Evolutionary conservation across 495 filamentous ascomycete species (phyloP).

Genomic region (Clohesyomyces aquaticus): DNA sequence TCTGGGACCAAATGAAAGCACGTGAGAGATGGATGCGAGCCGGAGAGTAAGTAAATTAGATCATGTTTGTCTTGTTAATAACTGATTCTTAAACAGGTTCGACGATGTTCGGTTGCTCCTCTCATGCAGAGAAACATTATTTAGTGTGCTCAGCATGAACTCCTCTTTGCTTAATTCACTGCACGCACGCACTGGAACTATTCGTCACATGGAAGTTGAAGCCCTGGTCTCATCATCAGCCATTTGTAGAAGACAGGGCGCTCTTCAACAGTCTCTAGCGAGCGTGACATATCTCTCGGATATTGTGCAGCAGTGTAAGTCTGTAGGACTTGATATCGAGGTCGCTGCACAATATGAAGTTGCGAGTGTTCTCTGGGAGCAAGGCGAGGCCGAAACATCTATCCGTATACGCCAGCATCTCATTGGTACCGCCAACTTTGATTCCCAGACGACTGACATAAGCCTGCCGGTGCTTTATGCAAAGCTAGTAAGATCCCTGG

Average conservation of each 20-base stretch:
- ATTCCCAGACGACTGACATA: slow-evolving; percentile 26
- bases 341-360: slow-evolving; percentile 75
- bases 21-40: slow-evolving; percentile 78
- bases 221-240: slow-evolving; percentile 72
- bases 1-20: slow-evolving; percentile 63
- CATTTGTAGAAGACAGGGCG: slow-evolving; percentile 75
- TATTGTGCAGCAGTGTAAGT: slow-evolving; percentile 67
- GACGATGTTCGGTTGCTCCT: slow-evolving; percentile 80
- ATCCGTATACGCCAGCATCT: slow-evolving; percentile 84
- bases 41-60: slow-evolving; percentile 60
- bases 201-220: slow-evolving; percentile 72
- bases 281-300: slow-evolving; percentile 77
- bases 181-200: slow-evolving; percentile 60
- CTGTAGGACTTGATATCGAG: slow-evolving; percentile 72
- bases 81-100: slow-evolving; percentile 57
- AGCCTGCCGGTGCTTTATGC: slow-evolving; percentile 72
- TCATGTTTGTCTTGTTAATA: slow-evolving; percentile 9
- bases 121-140: slow-evolving; percentile 77
- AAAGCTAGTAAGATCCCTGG: slow-evolving; percentile 64
- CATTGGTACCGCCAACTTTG: slow-evolving; percentile 27
- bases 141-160: slow-evolving; percentile 76
- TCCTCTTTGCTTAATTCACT: slow-evolving; percentile 62
- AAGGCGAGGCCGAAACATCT: slow-evolving; percentile 88
- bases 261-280: slow-evolving; percentile 82
- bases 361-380: slow-evolving; percentile 91